These are phyloP conservation scores for Solanum paucissectum DNA, from an alignment of 257 asterid genomes.

Conservation along the genomic window DNA sequence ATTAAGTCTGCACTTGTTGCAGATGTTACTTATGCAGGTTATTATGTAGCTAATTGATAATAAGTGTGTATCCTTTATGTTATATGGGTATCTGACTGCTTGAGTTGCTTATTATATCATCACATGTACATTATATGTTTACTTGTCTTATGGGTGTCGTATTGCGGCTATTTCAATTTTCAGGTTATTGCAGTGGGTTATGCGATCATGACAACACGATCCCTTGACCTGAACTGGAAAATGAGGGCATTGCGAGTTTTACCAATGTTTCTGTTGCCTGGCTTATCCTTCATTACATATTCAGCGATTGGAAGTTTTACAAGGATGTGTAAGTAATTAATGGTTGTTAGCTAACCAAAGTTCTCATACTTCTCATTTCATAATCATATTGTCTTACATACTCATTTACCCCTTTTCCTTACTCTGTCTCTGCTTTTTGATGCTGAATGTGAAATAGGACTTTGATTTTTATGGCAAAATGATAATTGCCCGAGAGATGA, in stretches of 20 bases:
- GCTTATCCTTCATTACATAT: slow-evolving; percentile 36
- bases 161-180: background rate
- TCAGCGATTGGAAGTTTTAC: slow-evolving; percentile 47
- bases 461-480: background rate
- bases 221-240: slow-evolving; percentile 69
- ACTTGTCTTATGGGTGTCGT: background rate
- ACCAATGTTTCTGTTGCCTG: slow-evolving; percentile 88
- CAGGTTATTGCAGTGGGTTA: slow-evolving; percentile 81
- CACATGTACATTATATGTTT: background rate
- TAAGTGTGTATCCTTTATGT: background rate
- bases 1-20: background rate
- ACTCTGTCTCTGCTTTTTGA: background rate
- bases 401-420: background rate
- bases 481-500: background rate
- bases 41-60: background rate
- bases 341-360: background rate
- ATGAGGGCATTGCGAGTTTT: slow-evolving; percentile 75
- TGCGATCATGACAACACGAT: slow-evolving; percentile 78
- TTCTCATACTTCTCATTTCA: background rate
- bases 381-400: background rate
- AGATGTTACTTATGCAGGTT: background rate
- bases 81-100: background rate
- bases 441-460: background rate
- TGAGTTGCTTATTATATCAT: background rate
- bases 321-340: slow-evolving; percentile 64